A percentile compares a stretch with the other conserved stretches of the same genome.
Evolutionary conservation across 441 rosid genomes (phyloP).

Genomic region (Kokia cookei): DNA sequence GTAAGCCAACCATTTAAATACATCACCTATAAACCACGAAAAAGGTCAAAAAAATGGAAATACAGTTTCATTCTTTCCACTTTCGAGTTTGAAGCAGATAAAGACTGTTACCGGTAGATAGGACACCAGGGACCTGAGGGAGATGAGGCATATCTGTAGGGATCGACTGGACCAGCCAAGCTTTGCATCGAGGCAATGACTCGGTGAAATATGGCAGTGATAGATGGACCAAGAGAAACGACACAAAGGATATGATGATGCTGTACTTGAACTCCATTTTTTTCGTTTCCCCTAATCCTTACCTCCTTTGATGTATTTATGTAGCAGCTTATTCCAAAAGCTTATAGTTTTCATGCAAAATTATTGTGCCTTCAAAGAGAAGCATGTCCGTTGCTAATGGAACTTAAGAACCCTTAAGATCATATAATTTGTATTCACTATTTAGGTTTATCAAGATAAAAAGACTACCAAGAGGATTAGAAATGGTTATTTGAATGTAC

Average conservation of each 20-base stretch:
- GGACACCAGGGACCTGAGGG: slow-evolving; percentile 63
- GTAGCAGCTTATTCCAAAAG: neutral
- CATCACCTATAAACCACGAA: slow-evolving; percentile 48
- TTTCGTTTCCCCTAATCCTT: neutral
- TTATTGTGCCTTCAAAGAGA: neutral
- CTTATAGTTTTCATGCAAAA: neutral
- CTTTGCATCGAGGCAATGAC: slow-evolving; percentile 43
- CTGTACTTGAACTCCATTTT: slow-evolving; percentile 13
- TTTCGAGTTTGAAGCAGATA: neutral
- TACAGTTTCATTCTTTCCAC: neutral
- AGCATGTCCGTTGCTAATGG: neutral
- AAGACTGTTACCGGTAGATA: slow-evolving; percentile 50
- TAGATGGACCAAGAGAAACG: slow-evolving; percentile 24
- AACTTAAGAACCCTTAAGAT: neutral
- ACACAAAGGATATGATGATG: neutral
- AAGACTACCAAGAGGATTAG: neutral
- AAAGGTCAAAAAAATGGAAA: neutral
- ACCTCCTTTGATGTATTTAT: neutral
- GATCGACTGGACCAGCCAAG: slow-evolving; percentile 91
- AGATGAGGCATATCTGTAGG: slow-evolving; percentile 89
- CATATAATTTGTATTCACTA: neutral
- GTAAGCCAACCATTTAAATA: slow-evolving; percentile 75
- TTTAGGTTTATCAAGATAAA: neutral
- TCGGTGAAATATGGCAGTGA: slow-evolving; percentile 14
- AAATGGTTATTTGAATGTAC: neutral